Percentiles rank a stretch among this genome's conserved stretches.
phyloP scores from a whole-genome alignment of 768 basidiomycete genomes.

The Boletus rex-veris region DNA sequence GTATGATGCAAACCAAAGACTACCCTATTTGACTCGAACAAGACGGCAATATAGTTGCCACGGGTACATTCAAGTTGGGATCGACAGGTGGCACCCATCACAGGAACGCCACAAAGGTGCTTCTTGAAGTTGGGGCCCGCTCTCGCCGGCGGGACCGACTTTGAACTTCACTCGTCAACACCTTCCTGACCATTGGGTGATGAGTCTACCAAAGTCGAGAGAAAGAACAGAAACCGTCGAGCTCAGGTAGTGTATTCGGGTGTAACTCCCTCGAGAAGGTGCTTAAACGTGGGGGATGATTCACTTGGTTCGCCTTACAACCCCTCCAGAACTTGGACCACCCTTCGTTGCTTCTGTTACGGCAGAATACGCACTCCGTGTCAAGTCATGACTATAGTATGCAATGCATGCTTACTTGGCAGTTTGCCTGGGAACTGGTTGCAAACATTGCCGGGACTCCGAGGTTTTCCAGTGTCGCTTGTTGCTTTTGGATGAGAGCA shows the following conservation, averaged over 20 bases:
- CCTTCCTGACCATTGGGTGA: neutral
- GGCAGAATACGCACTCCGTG: neutral
- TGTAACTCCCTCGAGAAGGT: neutral
- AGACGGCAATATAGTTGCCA: neutral
- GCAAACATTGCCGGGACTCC: slow-evolving; percentile 71
- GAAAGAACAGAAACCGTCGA: neutral
- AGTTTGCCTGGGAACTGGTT: slow-evolving; percentile 44
- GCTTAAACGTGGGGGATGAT: slow-evolving; percentile 2
- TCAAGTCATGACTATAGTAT: neutral
- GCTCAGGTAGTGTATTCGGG: neutral
- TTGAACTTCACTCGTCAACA: neutral
- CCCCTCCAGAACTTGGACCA: slow-evolving; percentile 66
- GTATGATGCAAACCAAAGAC: neutral
- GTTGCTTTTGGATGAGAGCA: slow-evolving; percentile 66
- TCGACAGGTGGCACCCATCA: slow-evolving; percentile 6
- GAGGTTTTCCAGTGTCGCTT: slow-evolving; percentile 54
- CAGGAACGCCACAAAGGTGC: slow-evolving; percentile 13
- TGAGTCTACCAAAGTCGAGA: neutral
- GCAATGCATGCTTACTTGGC: slow-evolving; percentile 47
- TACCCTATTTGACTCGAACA: neutral
- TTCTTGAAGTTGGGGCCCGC: slow-evolving; percentile 4
- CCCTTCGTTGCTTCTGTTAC: slow-evolving; percentile 60
- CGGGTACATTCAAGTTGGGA: neutral
- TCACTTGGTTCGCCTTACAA: slow-evolving; percentile 29
- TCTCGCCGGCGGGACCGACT: slow-evolving; percentile 1